Evolutionary conservation across 805 yeast genomes (phyloP).

Genomic region (Kuraishia ogatae): DNA sequence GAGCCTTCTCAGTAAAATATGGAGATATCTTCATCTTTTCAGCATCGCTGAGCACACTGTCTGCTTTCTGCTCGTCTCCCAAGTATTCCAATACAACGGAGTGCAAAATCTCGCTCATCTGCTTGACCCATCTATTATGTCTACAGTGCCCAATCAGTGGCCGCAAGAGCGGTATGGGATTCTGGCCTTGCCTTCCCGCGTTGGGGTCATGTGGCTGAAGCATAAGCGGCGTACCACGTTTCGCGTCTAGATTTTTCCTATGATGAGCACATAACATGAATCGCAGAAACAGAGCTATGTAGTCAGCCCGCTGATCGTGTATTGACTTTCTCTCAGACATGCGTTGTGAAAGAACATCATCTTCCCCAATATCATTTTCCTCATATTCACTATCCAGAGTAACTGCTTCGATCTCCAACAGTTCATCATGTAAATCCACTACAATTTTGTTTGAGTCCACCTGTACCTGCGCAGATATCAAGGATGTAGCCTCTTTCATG

Average conservation of each 20-base stretch:
- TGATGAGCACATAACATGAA: slow-evolving; percentile 56
- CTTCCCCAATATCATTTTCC: slow-evolving; percentile 25
- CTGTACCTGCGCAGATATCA: slow-evolving; percentile 62
- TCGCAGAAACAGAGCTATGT: slow-evolving; percentile 43
- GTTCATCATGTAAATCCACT: slow-evolving; percentile 56
- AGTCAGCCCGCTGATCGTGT: slow-evolving; percentile 35
- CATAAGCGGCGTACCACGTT: slow-evolving; percentile 31
- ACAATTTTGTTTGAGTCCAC: slow-evolving; percentile 56
- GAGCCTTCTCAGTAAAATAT: not conserved
- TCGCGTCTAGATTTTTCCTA: slow-evolving; percentile 32
- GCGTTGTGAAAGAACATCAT: slow-evolving; percentile 12
- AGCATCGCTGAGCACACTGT: not conserved
- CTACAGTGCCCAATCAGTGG: slow-evolving; percentile 53
- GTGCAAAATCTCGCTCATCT: slow-evolving; percentile 19
- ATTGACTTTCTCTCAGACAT: slow-evolving; percentile 7
- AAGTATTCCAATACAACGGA: slow-evolving; percentile 4
- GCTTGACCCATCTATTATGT: slow-evolving; percentile 36
- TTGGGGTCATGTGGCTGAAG: slow-evolving; percentile 1
- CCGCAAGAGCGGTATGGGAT: slow-evolving; percentile 38
- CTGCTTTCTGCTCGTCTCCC: not conserved
- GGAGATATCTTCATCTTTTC: not conserved
- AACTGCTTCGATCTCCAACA: slow-evolving; percentile 64
- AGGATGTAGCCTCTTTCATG: slow-evolving; percentile 61
- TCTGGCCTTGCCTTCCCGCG: slow-evolving; percentile 15
- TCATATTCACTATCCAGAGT: slow-evolving; percentile 25